Conservation (phyloP, 2,329 filamentous ascomycete genomes). For the Erysiphe pulchra region DNA sequence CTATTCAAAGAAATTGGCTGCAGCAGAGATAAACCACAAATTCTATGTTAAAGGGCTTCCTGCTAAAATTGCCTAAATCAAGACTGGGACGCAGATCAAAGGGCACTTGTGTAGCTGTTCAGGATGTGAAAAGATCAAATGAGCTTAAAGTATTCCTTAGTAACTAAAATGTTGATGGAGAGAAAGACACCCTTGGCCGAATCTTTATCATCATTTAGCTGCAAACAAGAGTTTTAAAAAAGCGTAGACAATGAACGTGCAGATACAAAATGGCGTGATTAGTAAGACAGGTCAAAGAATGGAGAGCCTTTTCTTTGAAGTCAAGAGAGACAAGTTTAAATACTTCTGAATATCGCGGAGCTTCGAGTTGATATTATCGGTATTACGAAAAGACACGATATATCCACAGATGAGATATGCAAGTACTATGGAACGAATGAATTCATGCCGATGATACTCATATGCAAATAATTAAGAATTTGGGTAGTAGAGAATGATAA, state of each 20-base stretch:
- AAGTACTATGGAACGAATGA: too few species aligned
- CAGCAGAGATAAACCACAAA: background rate
- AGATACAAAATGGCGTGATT: too few species aligned
- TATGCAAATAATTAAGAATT: too few species aligned
- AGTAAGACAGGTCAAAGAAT: too few species aligned
- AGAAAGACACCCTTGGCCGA: background rate
- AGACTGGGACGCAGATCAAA: background rate
- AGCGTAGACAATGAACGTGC: background rate
- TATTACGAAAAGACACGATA: too few species aligned
- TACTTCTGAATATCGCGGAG: too few species aligned
- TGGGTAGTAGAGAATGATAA: too few species aligned
- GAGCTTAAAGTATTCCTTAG: background rate
- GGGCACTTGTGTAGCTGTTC: background rate
- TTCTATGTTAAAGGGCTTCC: background rate
- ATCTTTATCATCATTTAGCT: background rate
- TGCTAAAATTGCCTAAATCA: background rate
- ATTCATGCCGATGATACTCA: too few species aligned
- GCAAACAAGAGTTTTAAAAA: background rate
- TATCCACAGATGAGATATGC: too few species aligned
- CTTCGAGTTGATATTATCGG: too few species aligned
- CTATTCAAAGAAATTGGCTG: background rate
- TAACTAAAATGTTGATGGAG: background rate
- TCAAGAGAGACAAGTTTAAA: too few species aligned
- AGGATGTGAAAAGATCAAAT: background rate
- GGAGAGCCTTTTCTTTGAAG: too few species aligned